Conservation (phyloP, 2,329 filamentous ascomycete species). For the Albifimbria verrucaria region DNA sequence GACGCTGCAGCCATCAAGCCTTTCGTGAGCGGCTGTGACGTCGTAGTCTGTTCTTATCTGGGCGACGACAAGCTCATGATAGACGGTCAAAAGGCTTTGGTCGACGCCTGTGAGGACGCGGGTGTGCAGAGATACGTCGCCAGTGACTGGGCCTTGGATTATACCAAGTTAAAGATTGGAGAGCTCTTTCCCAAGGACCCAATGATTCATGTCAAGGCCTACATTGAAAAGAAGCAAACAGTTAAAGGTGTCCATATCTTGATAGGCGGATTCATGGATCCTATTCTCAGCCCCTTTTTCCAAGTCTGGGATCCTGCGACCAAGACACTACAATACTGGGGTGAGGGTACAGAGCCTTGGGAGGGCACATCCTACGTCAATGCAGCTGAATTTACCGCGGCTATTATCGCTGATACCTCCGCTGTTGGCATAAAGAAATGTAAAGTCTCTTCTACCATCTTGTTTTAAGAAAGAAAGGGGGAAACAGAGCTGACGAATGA, state of each 20-base stretch:
- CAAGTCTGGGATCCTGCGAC: slow-evolving; percentile 15
- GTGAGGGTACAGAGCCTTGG: slow-evolving; percentile 30
- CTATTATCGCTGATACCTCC: not conserved
- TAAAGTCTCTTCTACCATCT: not conserved
- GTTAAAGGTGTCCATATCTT: slow-evolving; percentile 37
- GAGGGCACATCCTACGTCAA: slow-evolving; percentile 34
- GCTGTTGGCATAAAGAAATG: not conserved
- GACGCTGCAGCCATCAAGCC: not conserved
- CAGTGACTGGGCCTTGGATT: slow-evolving; percentile 38
- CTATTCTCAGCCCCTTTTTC: slow-evolving; percentile 23
- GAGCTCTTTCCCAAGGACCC: slow-evolving; percentile 34
- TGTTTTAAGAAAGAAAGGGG: not conserved
- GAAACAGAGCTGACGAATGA: not conserved
- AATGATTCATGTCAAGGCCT: slow-evolving; percentile 34
- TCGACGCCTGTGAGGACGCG: slow-evolving; percentile 33
- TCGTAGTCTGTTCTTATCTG: slow-evolving; percentile 37
- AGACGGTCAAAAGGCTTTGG: slow-evolving; percentile 36
- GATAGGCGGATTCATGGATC: slow-evolving; percentile 34
- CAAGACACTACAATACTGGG: slow-evolving; percentile 28
- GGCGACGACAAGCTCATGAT: slow-evolving; percentile 35
- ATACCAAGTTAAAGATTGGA: slow-evolving; percentile 32
- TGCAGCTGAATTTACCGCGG: slow-evolving; percentile 29
- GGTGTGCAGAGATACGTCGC: slow-evolving; percentile 35
- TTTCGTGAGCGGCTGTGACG: slow-evolving; percentile 20
- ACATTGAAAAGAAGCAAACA: slow-evolving; percentile 31